Evolutionary conservation across 139 green algal genomes (phyloP), one percentile per base, ranked within the genome.

Genomic region (Chlamydomonas schloesseri): DNA sequence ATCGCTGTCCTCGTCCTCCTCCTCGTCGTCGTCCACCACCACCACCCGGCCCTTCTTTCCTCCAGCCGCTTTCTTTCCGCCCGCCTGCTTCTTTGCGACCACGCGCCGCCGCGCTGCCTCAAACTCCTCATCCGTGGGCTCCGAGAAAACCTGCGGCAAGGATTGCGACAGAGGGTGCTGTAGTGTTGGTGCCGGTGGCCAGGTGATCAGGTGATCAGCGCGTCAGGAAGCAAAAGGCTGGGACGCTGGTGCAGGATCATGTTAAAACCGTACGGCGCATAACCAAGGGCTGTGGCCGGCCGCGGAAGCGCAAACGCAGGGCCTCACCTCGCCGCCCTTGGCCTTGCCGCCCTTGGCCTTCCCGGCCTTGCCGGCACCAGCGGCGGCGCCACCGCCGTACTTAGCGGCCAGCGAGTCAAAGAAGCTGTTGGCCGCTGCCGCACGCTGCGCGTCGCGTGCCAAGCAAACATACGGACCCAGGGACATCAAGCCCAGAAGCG

Each of bases 51-150:
- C 55, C 55, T 26, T 23, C 55, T 15, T 6, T 6, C 6, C 55
- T 3, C 62, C 83, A 62, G 8, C 60, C 46, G 33, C 64, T n/a
- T 50, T 50, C 42, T 50, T 50, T 5, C 34, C 62, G 42, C 42
- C 42, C 42, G 42, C 5, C 42, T 50, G 42, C 42, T 50, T 5
- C 42, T 50, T 50, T 5, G 42, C 5, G 42, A 77, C 31, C 31
- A 76, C 21, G 47, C 79, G 46, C 64, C 21, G 46, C n/a, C 47
- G 65, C 9, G 92, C 91, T 42, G 80, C 86, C 33, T 87, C 68
- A 70, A 95, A 95, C 58, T 93, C 89, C 83, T 93, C 88, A 0
- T 95, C 92, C 11, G 89, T 90, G 9, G 86, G 82, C 87, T 94
- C 90, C 70, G 77, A 46, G 37, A 58, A 11, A 47, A 50, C 47